phyloP scores from a whole-genome alignment of 1,284 basidiomycete species.

The Amylostereum areolatum region DNA sequence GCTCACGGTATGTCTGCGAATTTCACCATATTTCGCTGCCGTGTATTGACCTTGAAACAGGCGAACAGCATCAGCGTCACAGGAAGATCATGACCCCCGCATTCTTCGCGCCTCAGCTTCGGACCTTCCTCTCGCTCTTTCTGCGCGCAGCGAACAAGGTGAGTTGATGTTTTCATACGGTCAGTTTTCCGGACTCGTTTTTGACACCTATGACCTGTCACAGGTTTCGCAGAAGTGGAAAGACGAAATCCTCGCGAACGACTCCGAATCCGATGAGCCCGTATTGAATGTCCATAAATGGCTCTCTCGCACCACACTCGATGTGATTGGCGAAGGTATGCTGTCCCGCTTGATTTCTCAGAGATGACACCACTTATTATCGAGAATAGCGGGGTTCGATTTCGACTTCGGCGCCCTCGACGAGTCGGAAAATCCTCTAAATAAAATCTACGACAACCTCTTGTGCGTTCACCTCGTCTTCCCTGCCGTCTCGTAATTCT shows the following conservation, averaged over 20 bases:
- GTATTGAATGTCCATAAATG: constrained; percentile 31
- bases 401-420: constrained; percentile 24
- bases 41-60: background rate
- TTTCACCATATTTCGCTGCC: background rate
- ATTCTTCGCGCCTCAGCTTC: constrained; percentile 12
- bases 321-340: constrained; percentile 37
- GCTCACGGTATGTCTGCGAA: background rate
- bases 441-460: constrained; percentile 20
- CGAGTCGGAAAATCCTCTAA: constrained; percentile 17
- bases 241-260: constrained; percentile 9
- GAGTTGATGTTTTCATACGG: background rate
- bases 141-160: constrained; percentile 1
- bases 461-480: constrained; percentile 19
- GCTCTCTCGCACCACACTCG: constrained; percentile 38
- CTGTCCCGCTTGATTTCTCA: background rate
- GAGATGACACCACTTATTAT: background rate
- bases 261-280: constrained; percentile 3
- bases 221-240: constrained; percentile 19
- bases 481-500: background rate
- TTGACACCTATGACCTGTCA: background rate
- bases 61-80: constrained; percentile 13
- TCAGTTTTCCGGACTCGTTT: background rate
- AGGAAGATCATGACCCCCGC: constrained; percentile 15
- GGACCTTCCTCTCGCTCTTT: constrained; percentile 11
- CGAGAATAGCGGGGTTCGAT: constrained; percentile 21